Evolutionary conservation across 345 rosid species (phyloP), one percentile per base, ranked within the genome.

Genomic region (Sisymbrium altissimum): DNA sequence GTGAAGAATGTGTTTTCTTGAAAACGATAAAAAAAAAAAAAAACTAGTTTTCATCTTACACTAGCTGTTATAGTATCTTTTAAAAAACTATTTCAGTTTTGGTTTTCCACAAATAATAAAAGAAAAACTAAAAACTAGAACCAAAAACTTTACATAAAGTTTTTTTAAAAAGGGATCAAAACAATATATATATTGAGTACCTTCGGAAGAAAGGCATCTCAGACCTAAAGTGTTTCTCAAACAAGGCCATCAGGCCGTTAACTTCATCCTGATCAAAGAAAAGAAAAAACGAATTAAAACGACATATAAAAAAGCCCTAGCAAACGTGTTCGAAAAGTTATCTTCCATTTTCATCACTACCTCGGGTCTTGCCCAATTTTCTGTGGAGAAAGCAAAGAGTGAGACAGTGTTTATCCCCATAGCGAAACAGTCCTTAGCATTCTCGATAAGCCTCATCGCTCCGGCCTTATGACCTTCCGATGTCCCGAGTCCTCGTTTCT

Each of bases 301-400:
- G 44, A 39, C 13, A 45, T 58, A 43, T 66, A 5, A 3, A 30
- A 21, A 8, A 55, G 2, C 1, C 35, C 32, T 39, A 33, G 43
- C 12, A 67, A 33, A 36, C 1, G 5, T 18, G 68, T 50, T 23
- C 30, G 0, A 5, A 11, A 50, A 50, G n/a, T 23, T 4, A 50
- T 50, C 1, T 52, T 52, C 29, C 57, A 25, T 52, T 25, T 1
- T 50, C 55, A 50, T 21, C 32, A 27, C 56, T 7, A 86, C 92
- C 96, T 81, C 64, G 4, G 93, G 96, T 64, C 97, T 84, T 67
- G 58, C 60, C 93, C 93, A 86, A 48, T 91, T 91, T 46, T 91
- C 97, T 4, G 76, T 27, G 39, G 92, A 91, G 71, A 91, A 88
- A 29, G 91, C 95, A 73, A 91, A 89, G 46, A 86, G 86, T 33